Evolutionary conservation across 2,329 filamentous ascomycete species (phyloP).

Genomic region (Exophiala calicioides): DNA sequence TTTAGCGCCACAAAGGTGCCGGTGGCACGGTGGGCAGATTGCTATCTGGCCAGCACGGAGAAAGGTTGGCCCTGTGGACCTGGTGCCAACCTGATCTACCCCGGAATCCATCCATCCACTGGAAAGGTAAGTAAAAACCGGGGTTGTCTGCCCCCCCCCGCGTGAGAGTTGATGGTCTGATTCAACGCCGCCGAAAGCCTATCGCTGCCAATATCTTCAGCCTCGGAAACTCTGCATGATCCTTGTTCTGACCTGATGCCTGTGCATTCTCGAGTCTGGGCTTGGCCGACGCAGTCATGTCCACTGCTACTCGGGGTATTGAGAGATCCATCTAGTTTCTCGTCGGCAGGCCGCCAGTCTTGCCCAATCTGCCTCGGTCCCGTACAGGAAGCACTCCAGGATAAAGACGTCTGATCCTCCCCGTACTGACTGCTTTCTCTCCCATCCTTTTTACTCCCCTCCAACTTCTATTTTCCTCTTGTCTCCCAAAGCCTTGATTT

Average conservation of each 20-base stretch:
- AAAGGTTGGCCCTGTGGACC: no score
- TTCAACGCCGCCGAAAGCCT: no score
- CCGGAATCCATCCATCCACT: no score
- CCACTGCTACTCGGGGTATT: background rate
- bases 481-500: background rate
- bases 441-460: background rate
- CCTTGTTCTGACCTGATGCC: background rate
- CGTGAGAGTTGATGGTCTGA: no score
- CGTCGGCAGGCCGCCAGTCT: background rate
- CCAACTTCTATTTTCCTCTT: background rate
- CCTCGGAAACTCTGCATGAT: background rate
- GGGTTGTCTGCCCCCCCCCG: no score
- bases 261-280: conserved; percentile 1
- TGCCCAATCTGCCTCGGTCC: no score
- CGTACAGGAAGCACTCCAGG: no score
- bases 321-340: background rate
- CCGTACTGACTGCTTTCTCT: background rate
- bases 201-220: background rate
- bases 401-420: conserved; percentile 1
- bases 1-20: no score
- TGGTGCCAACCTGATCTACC: no score
- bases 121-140: no score
- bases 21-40: no score
- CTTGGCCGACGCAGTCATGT: background rate
- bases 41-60: no score